phyloP scores from a whole-genome alignment of 164 flowering plant genomes.

The Tinospora cordifolia region DNA sequence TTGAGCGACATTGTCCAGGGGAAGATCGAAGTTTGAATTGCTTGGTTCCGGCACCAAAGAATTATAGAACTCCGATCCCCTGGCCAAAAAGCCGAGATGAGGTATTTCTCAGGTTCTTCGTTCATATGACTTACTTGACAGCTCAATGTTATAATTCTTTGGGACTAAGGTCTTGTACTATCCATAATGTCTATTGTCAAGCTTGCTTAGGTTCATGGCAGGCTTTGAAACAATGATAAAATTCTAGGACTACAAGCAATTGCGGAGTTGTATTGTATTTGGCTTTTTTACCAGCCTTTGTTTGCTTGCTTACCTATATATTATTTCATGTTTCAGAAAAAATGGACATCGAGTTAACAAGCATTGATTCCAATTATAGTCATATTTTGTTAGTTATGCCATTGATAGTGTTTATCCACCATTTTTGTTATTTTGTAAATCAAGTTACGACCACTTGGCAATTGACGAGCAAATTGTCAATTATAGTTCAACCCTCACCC shows the following conservation, averaged over 20 bases:
- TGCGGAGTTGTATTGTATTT: no score
- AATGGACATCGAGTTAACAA: not conserved
- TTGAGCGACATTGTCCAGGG: constrained; percentile 78
- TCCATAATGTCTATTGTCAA: not conserved
- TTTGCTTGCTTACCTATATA: not conserved
- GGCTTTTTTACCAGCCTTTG: no score
- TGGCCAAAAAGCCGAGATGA: constrained; percentile 94
- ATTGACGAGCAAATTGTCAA: no score
- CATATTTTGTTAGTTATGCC: no score
- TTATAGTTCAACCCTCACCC: no score
- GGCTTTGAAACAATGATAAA: no score
- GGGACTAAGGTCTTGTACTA: not conserved
- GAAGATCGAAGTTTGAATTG: constrained; percentile 50
- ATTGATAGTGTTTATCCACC: no score
- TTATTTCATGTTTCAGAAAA: not conserved
- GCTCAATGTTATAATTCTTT: not conserved
- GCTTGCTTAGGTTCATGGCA: not conserved
- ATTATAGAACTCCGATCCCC: constrained; percentile 57
- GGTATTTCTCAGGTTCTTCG: constrained; percentile 31
- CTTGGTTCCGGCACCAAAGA: constrained; percentile 74
- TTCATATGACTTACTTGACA: not conserved
- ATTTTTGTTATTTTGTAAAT: no score
- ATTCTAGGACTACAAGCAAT: no score
- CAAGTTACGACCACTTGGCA: no score
- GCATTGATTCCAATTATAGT: not conserved